Conservation (phyloP, 1,284 basidiomycete genomes). For the Fomitopsis palustris region DNA sequence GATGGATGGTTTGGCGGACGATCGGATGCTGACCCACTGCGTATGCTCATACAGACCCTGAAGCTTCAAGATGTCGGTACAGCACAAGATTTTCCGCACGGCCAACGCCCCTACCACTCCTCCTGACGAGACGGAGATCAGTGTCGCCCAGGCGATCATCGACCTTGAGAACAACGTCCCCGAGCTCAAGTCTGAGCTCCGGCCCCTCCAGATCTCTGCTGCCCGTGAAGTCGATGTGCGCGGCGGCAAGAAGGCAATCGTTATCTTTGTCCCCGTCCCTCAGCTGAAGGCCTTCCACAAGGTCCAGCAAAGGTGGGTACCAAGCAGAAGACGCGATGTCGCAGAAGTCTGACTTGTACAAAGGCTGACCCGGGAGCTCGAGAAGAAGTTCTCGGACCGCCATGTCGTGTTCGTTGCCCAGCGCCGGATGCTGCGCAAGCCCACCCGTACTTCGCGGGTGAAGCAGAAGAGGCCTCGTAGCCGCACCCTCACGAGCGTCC, state of each 20-base stretch:
- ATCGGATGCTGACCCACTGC: slow-evolving; percentile 40
- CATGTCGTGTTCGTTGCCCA: slow-evolving; percentile 99
- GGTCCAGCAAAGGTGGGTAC: slow-evolving; percentile 88
- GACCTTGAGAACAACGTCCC: slow-evolving; percentile 99
- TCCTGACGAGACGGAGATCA: slow-evolving; percentile 91
- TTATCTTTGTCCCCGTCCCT: slow-evolving; percentile 97
- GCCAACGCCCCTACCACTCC: slow-evolving; percentile 91
- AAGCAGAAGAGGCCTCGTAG: slow-evolving; percentile 96
- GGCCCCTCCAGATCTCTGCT: slow-evolving; percentile 94
- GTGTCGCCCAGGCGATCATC: slow-evolving; percentile 93
- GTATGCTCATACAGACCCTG: slow-evolving; percentile 20
- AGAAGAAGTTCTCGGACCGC: slow-evolving; percentile 99
- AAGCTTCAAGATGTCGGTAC: slow-evolving; percentile 63
- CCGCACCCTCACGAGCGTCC: slow-evolving; percentile 96
- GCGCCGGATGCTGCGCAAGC: slow-evolving; percentile 98
- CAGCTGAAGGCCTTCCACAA: slow-evolving; percentile 99
- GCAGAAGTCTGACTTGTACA: slow-evolving; percentile 6
- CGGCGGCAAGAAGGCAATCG: slow-evolving; percentile 99
- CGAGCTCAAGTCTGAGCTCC: slow-evolving; percentile 96
- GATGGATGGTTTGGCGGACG: slow-evolving; percentile 38
- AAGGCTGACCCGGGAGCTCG: slow-evolving; percentile 96
- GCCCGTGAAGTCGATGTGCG: slow-evolving; percentile 99
- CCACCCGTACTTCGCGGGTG: slow-evolving; percentile 88
- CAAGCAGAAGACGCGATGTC: background rate
- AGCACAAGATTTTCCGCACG: slow-evolving; percentile 91